These are phyloP conservation scores for Casuarina glauca DNA, from an alignment of 306 rosid species.

Conservation along the genomic window DNA sequence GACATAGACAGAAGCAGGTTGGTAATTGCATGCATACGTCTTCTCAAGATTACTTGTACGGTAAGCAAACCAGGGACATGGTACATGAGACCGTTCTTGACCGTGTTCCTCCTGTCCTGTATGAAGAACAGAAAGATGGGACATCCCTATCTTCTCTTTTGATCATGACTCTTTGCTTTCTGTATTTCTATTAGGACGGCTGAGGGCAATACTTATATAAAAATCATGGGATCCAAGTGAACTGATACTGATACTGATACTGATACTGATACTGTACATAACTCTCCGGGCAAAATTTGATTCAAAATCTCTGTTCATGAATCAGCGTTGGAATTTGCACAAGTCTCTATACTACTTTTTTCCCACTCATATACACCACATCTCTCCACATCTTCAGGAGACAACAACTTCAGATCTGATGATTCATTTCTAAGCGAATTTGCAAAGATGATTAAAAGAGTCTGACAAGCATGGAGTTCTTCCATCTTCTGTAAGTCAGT, in stretches of 20 bases:
- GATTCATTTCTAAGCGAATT: slow-evolving; percentile 52
- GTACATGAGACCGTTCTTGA: too few species aligned
- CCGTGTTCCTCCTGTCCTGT: too few species aligned
- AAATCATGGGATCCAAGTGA: not conserved
- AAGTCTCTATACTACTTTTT: slow-evolving; percentile 39
- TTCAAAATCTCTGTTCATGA: not conserved
- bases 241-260: too few species aligned
- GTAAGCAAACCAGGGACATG: too few species aligned
- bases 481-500: slow-evolving; percentile 56
- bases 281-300: not conserved
- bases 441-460: slow-evolving; percentile 51
- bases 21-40: too few species aligned
- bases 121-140: too few species aligned
- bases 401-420: slow-evolving; percentile 39
- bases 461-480: slow-evolving; percentile 73
- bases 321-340: not conserved
- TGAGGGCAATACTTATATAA: too few species aligned
- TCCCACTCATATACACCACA: slow-evolving; percentile 66
- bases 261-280: not conserved
- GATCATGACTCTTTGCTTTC: too few species aligned
- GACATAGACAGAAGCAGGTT: too few species aligned
- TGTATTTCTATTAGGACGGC: too few species aligned
- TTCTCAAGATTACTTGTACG: too few species aligned
- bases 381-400: slow-evolving; percentile 46
- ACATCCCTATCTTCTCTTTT: too few species aligned